Conservation (phyloP, 352 stramenopile species). For the Phytopythium litorale region DNA sequence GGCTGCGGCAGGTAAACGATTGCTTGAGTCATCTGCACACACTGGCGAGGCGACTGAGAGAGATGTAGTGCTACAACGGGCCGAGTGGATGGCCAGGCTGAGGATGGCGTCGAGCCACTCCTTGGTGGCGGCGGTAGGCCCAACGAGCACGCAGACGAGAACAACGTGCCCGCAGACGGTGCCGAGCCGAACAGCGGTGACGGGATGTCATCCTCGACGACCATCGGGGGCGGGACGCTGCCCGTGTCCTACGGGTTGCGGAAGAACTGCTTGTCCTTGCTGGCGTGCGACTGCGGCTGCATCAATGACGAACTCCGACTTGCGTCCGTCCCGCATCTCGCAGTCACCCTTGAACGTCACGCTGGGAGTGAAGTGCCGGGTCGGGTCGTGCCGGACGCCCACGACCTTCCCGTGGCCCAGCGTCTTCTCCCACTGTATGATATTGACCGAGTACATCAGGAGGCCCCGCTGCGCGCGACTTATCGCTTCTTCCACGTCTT, state of each 20-base stretch:
- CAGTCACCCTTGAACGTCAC: slow-evolving; percentile 61
- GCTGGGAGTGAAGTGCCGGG: slow-evolving; percentile 50
- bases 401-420: slow-evolving; percentile 54
- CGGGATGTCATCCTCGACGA: slow-evolving; percentile 23
- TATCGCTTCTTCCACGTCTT: slow-evolving; percentile 72
- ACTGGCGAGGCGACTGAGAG: not conserved
- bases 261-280: slow-evolving; percentile 16
- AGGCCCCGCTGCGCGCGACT: slow-evolving; percentile 62
- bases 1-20: slow-evolving; percentile 22
- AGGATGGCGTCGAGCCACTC: slow-evolving; percentile 60
- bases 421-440: slow-evolving; percentile 25
- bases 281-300: slow-evolving; percentile 18
- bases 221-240: slow-evolving; percentile 6
- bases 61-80: slow-evolving; percentile 54
- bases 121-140: slow-evolving; percentile 11
- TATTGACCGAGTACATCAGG: slow-evolving; percentile 60
- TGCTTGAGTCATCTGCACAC: too few relatives aligned
- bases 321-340: slow-evolving; percentile 60
- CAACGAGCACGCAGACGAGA: not conserved
- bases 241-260: slow-evolving; percentile 7
- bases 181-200: slow-evolving; percentile 24
- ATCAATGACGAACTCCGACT: slow-evolving; percentile 61
- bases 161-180: slow-evolving; percentile 7
- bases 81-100: slow-evolving; percentile 68
- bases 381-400: slow-evolving; percentile 49